phyloP scores from a whole-genome alignment of 1,139 yeast species.

The Debaryomyces robertsiae region DNA sequence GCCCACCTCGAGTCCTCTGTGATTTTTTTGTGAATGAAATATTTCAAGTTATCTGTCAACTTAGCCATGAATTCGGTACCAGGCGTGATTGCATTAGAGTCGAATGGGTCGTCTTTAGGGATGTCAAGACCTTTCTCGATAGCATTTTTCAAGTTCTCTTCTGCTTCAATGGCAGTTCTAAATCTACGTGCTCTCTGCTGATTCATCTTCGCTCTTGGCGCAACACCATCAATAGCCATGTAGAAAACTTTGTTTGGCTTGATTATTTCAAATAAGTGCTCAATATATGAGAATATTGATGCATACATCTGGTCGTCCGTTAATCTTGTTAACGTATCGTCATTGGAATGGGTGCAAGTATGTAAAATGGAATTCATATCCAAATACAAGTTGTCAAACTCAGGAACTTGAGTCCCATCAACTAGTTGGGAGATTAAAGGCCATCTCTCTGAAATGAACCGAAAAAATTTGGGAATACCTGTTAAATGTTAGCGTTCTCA shows the following conservation, averaged over 20 bases:
- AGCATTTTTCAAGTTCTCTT: constrained; percentile 68
- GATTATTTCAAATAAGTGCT: constrained; percentile 85
- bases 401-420: constrained; percentile 85
- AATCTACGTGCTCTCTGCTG: constrained; percentile 98
- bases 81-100: constrained; percentile 94
- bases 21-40: constrained; percentile 88
- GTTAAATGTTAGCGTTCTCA: constrained; percentile 18
- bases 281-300: constrained; percentile 92
- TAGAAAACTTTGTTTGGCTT: constrained; percentile 85
- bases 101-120: constrained; percentile 82
- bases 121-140: constrained; percentile 60
- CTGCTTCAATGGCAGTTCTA: constrained; percentile 93
- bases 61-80: constrained; percentile 98
- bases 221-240: constrained; percentile 99
- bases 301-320: constrained; percentile 92
- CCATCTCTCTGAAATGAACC: constrained; percentile 99
- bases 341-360: constrained; percentile 84
- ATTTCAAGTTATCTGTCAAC: constrained; percentile 79
- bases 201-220: constrained; percentile 99
- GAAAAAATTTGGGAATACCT: constrained; percentile 96
- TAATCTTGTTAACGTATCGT: constrained; percentile 59
- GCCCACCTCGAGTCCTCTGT: constrained; percentile 93
- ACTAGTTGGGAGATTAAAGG: constrained; percentile 89
- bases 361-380: constrained; percentile 98
- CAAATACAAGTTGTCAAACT: constrained; percentile 89